Conservation (phyloP, 1,284 basidiomycete species). For the Pyrrhoderma noxium region DNA sequence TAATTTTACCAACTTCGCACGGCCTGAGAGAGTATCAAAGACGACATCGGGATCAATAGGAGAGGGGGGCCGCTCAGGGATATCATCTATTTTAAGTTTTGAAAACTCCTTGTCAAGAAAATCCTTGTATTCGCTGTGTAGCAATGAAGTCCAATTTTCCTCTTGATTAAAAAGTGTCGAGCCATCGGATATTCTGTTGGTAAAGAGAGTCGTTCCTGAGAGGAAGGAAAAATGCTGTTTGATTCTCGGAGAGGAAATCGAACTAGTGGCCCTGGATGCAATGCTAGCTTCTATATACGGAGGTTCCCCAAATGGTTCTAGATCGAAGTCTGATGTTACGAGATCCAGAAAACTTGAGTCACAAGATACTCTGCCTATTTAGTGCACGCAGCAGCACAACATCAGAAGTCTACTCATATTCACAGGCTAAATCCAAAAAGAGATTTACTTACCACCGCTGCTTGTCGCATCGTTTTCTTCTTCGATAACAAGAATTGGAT, state of each 20-base stretch:
- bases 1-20: not conserved
- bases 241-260: too few species aligned
- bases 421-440: not conserved
- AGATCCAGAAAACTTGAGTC: not conserved
- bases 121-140: conserved; percentile 1
- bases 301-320: not conserved
- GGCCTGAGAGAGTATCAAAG: not conserved
- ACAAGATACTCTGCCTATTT: not conserved
- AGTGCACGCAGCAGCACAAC: too few species aligned
- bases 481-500: conserved; percentile 14
- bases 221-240: conserved; percentile 2
- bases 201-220: conserved; percentile 4
- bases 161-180: not conserved
- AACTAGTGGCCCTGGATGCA: not conserved
- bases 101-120: not conserved
- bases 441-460: not conserved
- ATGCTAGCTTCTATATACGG: not conserved
- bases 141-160: not conserved
- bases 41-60: conserved; percentile 16
- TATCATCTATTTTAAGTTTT: not conserved
- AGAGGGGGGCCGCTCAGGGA: conserved; percentile 5
- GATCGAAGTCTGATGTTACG: not conserved
- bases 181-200: conserved; percentile 1
- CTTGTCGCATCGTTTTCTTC: conserved; percentile 2
- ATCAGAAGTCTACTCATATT: too few species aligned